These are phyloP conservation scores for Boletus coccyginus DNA, from an alignment of 768 basidiomycete genomes.

Conservation along the genomic window DNA sequence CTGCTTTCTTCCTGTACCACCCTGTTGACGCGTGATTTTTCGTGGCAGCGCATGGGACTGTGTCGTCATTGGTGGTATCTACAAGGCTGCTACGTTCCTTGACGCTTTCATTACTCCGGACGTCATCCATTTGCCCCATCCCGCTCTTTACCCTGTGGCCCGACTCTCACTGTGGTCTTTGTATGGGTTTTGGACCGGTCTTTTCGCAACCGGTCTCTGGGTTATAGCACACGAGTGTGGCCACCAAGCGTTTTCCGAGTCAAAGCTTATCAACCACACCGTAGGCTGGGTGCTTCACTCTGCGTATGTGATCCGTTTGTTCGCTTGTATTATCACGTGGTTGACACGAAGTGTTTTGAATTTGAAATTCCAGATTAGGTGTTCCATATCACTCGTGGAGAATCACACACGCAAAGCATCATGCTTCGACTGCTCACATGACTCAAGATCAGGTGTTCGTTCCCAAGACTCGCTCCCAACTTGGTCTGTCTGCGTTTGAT, in stretches of 20 bases:
- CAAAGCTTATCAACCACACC: conserved; percentile 85
- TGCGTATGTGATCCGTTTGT: conserved; percentile 60
- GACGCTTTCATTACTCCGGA: conserved; percentile 61
- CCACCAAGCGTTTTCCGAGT: conserved; percentile 94
- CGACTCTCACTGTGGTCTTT: conserved; percentile 72
- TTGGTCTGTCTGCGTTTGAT: conserved; percentile 63
- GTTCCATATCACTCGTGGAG: conserved; percentile 98
- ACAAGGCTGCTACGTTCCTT: conserved; percentile 62
- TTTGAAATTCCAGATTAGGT: conserved; percentile 58
- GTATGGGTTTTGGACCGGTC: conserved; percentile 79
- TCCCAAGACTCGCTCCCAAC: conserved; percentile 78
- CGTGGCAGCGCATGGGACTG: conserved; percentile 67
- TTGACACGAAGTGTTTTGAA: conserved; percentile 1
- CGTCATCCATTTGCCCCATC: conserved; percentile 52
- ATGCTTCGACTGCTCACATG: conserved; percentile 92
- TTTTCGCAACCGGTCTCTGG: conserved; percentile 92
- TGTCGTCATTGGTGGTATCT: conserved; percentile 62
- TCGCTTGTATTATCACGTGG: conserved; percentile 26
- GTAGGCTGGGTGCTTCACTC: conserved; percentile 95
- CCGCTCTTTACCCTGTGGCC: conserved; percentile 58
- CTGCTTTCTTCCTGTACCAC: not conserved
- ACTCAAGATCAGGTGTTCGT: conserved; percentile 96
- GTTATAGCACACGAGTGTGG: conserved; percentile 94
- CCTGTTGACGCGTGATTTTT: conserved; percentile 11
- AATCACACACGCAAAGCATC: conserved; percentile 92